phyloP scores from a whole-genome alignment of 2,329 filamentous ascomycete species.

The Elsinoe australis region DNA sequence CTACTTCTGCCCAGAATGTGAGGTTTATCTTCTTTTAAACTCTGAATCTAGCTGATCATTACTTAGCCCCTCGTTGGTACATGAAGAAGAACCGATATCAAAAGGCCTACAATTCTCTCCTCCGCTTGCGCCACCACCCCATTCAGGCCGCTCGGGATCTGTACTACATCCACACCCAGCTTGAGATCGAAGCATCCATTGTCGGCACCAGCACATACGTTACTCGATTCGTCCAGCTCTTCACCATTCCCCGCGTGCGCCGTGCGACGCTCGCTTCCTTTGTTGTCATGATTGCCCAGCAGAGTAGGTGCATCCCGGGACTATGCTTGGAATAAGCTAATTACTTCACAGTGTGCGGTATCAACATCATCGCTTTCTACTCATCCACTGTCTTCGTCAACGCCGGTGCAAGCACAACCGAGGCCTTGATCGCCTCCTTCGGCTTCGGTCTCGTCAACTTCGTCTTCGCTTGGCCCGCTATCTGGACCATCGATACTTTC shows the following conservation, averaged over 20 bases:
- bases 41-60: background rate
- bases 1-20: conserved; percentile 23
- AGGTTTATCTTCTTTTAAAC: too few species aligned
- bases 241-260: conserved; percentile 61
- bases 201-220: conserved; percentile 33
- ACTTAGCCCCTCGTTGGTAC: conserved; percentile 30
- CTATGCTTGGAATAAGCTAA: too few species aligned
- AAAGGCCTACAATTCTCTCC: conserved; percentile 35
- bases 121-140: conserved; percentile 33
- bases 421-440: conserved; percentile 36
- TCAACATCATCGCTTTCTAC: conserved; percentile 33
- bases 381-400: conserved; percentile 32
- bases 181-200: conserved; percentile 31
- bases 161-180: conserved; percentile 36
- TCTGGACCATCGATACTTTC: conserved; percentile 41
- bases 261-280: conserved; percentile 69
- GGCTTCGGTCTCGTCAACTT: conserved; percentile 42
- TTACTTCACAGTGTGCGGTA: conserved; percentile 18
- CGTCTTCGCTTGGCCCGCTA: conserved; percentile 39
- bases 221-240: conserved; percentile 48
- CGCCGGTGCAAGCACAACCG: conserved; percentile 30
- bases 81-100: conserved; percentile 36
- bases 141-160: conserved; percentile 38
- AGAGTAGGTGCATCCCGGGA: conserved; percentile 11
- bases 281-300: conserved; percentile 59